Evolutionary conservation across 2,329 filamentous ascomycete genomes (phyloP).

Genomic region (Fragosphaeria purpurea): DNA sequence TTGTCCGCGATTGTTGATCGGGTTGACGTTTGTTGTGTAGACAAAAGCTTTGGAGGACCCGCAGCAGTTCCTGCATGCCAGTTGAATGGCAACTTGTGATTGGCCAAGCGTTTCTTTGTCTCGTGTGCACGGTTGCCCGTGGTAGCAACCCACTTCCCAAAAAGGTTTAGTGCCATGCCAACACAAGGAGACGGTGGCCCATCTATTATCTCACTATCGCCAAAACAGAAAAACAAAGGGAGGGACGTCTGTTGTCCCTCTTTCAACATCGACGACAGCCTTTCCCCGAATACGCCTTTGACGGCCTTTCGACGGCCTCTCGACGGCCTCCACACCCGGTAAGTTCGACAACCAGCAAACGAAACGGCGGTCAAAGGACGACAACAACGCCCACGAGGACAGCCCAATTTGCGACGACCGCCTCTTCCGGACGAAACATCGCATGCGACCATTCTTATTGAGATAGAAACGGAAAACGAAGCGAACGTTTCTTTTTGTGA

Average conservation of each 20-base stretch:
- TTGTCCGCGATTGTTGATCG: no score
- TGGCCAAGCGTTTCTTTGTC: background rate
- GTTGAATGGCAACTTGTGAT: background rate
- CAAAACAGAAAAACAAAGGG: conserved; percentile 5
- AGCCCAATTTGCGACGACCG: background rate
- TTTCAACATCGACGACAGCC: conserved; percentile 3
- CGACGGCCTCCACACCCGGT: no score
- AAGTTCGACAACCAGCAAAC: background rate
- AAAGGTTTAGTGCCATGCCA: conserved; percentile 14
- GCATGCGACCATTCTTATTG: no score
- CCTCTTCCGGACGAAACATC: no score
- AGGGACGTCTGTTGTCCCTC: conserved; percentile 2
- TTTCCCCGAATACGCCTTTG: no score
- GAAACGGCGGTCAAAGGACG: conserved; percentile 2
- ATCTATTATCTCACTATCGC: background rate
- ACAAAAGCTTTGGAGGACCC: no score
- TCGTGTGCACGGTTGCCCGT: conserved; percentile 17
- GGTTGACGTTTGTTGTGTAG: no score
- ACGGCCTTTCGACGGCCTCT: no score
- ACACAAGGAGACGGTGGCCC: conserved; percentile 11
- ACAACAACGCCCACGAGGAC: background rate
- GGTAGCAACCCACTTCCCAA: conserved; percentile 12
- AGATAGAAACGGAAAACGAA: no score
- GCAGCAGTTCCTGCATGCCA: no score
- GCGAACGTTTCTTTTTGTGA: no score